Evolutionary conservation across 73 alveolate genomes (phyloP), one percentile per base, ranked within the genome.

Genomic region (Paramecium tetraurelia): DNA sequence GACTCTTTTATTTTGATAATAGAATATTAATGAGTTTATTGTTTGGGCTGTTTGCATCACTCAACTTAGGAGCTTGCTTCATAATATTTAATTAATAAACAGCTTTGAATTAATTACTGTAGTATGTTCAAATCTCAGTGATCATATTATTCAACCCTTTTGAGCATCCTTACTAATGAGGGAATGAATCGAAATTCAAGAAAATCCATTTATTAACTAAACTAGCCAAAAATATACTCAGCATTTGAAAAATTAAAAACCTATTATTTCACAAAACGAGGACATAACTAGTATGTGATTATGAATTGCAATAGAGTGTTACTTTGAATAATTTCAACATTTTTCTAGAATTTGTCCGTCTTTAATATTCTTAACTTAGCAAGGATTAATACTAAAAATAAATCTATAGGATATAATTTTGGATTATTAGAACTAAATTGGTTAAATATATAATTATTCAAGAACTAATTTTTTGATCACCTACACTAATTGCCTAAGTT

Each of bases 1-100:
- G 90, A 44, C 76, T 20, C 90, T 80, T 80, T 24, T 80, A 80
- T 80, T 80, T 80, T n/a, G 16, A 38, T 35, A 72, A 38, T 33
- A 72, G 86, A 72, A 58, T 72, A 40, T 72, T 72, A 10, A 72
- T 36, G 31, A 36, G 46, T 22, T 40, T 72, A 33, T 72, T 72
- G 40, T 33, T 31, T 3, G 86, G 63, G n/a, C 86, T 72, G 33
- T 36, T 72, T 29, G 68, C 86, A 5, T 72, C 16, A 72, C 86
- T 72, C 35, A 72, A 14, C 59, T 72, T 72, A 38, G 68, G 29
- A 72, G 38, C 33, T 36, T 35, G 31, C 29, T 63, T 22, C 84
- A 63, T 53, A 16, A 53, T 53, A n/a, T n/a, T 53, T 53, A 53
- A 53, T 53, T 53, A 16, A 53, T 53, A 53, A 53, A 53, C 59